These are phyloP conservation scores for Tothia fuscella DNA, from an alignment of 2,329 filamentous ascomycete species.

Conservation along the genomic window DNA sequence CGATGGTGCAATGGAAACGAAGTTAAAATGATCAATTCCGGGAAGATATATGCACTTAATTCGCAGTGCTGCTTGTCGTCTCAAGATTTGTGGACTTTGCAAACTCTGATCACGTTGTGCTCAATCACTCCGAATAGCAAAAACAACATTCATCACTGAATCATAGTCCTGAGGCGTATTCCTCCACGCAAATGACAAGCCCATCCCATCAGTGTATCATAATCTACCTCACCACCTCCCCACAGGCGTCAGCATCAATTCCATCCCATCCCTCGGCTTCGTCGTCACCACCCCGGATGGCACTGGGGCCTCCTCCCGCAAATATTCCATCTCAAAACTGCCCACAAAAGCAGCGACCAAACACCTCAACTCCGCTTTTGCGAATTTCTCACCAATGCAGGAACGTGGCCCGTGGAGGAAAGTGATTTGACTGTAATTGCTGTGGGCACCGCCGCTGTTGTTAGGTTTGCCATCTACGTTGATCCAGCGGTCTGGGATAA, in stretches of 20 bases:
- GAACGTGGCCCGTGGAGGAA: slow-evolving; percentile 32
- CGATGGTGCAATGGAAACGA: no score
- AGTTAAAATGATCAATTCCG: no score
- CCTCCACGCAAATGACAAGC: no score
- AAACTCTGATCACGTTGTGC: no score
- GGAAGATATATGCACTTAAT: no score
- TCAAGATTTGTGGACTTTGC: no score
- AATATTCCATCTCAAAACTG: slow-evolving; percentile 22
- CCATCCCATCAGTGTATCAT: no score
- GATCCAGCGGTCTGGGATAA: slow-evolving; percentile 35
- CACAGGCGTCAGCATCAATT: slow-evolving; percentile 19
- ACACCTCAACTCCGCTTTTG: slow-evolving; percentile 24
- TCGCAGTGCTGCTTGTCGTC: no score
- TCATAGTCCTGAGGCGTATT: no score
- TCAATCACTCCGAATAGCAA: no score
- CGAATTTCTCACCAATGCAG: slow-evolving; percentile 28
- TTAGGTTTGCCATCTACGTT: slow-evolving; percentile 27
- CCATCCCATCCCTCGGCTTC: slow-evolving; percentile 28
- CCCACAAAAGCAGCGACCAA: slow-evolving; percentile 25
- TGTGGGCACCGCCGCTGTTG: slow-evolving; percentile 25
- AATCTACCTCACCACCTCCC: no score
- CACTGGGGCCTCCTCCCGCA: slow-evolving; percentile 19
- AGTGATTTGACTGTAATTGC: slow-evolving; percentile 30
- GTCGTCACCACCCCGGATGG: slow-evolving; percentile 25
- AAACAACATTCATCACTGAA: no score